Percentiles rank a stretch among this genome's conserved stretches.
phyloP scores from a whole-genome alignment of 352 stramenopile genomes.

The Paralagenidium karlingii region DNA sequence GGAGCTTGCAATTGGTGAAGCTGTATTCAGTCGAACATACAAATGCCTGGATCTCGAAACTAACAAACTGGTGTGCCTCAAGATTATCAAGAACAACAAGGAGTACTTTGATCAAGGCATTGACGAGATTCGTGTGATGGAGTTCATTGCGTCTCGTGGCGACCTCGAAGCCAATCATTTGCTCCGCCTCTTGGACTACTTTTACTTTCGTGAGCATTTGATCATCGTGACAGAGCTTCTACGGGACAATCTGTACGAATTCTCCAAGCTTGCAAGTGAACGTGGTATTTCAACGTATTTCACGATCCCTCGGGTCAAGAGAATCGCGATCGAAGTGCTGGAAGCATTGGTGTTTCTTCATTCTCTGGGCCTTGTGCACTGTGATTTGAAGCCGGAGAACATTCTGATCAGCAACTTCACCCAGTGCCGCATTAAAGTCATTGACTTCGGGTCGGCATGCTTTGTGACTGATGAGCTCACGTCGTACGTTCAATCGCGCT shows the following conservation, averaged over 20 bases:
- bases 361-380: slow-evolving; percentile 84
- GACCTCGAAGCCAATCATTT: slow-evolving; percentile 87
- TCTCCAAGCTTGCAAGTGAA: slow-evolving; percentile 78
- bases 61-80: slow-evolving; percentile 88
- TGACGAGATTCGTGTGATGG: slow-evolving; percentile 65
- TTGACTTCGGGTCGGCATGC: slow-evolving; percentile 89
- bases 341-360: slow-evolving; percentile 79
- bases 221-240: slow-evolving; percentile 93
- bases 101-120: slow-evolving; percentile 98
- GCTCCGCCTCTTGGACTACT: slow-evolving; percentile 83
- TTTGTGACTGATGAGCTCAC: slow-evolving; percentile 78
- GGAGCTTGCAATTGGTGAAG: slow-evolving; percentile 59
- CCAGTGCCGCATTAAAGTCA: slow-evolving; percentile 76
- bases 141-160: slow-evolving; percentile 59
- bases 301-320: slow-evolving; percentile 85
- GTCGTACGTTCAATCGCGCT: slow-evolving; percentile 85
- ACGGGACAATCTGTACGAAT: slow-evolving; percentile 97
- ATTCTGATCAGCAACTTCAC: slow-evolving; percentile 34
- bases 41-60: slow-evolving; percentile 48
- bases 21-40: slow-evolving; percentile 76
- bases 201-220: slow-evolving; percentile 90
- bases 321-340: slow-evolving; percentile 70
- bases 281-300: slow-evolving; percentile 89
- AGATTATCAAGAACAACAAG: slow-evolving; percentile 99
- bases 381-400: slow-evolving; percentile 92